Conservation (phyloP, 352 stramenopile species). For the Pythium aristosporum region DNA sequence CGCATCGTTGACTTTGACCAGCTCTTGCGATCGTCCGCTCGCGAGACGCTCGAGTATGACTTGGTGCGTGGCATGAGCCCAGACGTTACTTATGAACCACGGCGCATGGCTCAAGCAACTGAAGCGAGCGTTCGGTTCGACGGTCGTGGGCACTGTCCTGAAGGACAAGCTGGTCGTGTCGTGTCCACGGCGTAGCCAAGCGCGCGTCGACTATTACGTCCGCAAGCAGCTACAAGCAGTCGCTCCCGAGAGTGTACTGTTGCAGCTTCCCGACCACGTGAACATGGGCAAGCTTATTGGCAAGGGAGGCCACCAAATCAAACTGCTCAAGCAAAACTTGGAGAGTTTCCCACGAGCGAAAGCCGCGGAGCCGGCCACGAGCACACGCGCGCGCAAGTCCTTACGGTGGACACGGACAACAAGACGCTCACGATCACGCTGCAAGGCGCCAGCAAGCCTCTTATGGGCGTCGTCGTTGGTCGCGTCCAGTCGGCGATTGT, state of each 20-base stretch:
- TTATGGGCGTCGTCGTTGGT: constrained; percentile 28
- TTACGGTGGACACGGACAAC: neutral
- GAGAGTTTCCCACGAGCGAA: neutral
- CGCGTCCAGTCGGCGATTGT: constrained; percentile 26
- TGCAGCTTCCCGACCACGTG: neutral
- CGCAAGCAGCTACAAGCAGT: neutral
- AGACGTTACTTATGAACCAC: neutral
- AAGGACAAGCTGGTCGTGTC: constrained; percentile 1
- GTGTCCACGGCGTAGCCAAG: constrained; percentile 2
- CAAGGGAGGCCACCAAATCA: constrained; percentile 1
- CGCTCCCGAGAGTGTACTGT: neutral
- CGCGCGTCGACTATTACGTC: constrained; percentile 2
- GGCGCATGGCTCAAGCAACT: constrained; percentile 12
- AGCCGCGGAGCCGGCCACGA: neutral
- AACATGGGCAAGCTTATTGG: constrained; percentile 13
- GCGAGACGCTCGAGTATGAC: neutral
- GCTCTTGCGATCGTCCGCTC: neutral
- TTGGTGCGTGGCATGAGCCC: neutral
- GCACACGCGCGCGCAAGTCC: neutral
- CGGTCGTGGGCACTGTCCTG: neutral
- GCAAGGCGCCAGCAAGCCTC: constrained; percentile 20
- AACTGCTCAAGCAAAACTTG: neutral
- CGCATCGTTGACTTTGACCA: constrained; percentile 11
- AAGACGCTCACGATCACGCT: constrained; percentile 16
- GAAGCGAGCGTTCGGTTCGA: neutral